Conservation (phyloP, 2,329 filamentous ascomycete species). For the Elsinoe perseae region DNA sequence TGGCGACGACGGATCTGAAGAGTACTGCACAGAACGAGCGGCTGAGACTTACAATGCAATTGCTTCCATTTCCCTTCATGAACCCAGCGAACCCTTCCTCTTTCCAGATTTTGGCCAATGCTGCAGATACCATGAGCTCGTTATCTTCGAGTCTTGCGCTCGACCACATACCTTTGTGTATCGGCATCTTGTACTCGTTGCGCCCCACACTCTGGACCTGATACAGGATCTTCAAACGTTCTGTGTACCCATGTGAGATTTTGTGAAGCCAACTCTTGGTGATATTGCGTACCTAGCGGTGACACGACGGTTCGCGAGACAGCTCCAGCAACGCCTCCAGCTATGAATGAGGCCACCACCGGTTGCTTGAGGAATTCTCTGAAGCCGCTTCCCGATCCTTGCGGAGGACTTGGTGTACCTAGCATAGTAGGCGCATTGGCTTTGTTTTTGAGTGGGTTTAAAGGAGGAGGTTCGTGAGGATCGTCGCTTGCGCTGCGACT, state of each 20-base stretch:
- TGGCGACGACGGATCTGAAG: background rate
- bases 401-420: conserved; percentile 11
- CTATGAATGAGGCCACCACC: conserved; percentile 84
- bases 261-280: conserved; percentile 1
- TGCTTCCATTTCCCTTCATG: conserved; percentile 96
- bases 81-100: conserved; percentile 97
- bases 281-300: conserved; percentile 49
- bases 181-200: conserved; percentile 87
- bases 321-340: conserved; percentile 86
- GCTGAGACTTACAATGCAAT: conserved; percentile 58
- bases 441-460: conserved; percentile 10
- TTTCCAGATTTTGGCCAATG: conserved; percentile 86
- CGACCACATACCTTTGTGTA: conserved; percentile 58
- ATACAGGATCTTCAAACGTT: conserved; percentile 95
- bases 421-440: conserved; percentile 15
- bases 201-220: conserved; percentile 87
- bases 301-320: conserved; percentile 98
- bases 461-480: conserved; percentile 5
- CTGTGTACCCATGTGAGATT: conserved; percentile 30
- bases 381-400: conserved; percentile 19
- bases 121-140: conserved; percentile 31
- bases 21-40: background rate
- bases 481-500: conserved; percentile 11
- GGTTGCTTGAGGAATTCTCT: conserved; percentile 60
- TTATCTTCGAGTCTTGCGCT: background rate